These are phyloP conservation scores for Lachnellula occidentalis DNA, from an alignment of 2,329 filamentous ascomycete genomes.

Conservation along the genomic window DNA sequence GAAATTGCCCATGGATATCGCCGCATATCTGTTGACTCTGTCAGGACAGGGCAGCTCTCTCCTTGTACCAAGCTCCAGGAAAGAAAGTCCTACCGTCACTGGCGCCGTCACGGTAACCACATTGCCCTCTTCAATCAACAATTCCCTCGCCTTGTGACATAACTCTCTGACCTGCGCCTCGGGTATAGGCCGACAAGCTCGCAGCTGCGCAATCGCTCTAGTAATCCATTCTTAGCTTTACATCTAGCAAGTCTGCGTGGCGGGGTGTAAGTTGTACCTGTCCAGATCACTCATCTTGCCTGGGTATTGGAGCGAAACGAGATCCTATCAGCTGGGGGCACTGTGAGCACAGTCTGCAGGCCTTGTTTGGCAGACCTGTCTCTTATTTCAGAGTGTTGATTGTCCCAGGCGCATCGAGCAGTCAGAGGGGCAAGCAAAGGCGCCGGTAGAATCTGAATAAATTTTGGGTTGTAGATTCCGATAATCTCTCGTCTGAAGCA, in stretches of 20 bases:
- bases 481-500: neutral
- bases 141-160: slow-evolving; percentile 93
- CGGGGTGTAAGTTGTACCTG: slow-evolving; percentile 49
- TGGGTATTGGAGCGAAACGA: neutral
- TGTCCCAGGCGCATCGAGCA: slow-evolving; percentile 19
- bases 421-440: slow-evolving; percentile 4
- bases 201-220: slow-evolving; percentile 91
- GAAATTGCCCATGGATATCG: slow-evolving; percentile 95
- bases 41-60: slow-evolving; percentile 11
- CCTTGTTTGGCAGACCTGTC: neutral
- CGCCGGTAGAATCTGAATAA: neutral
- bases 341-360: neutral
- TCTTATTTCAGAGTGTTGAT: slow-evolving; percentile 1
- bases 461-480: neutral
- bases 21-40: slow-evolving; percentile 69
- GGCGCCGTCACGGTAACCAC: slow-evolving; percentile 93
- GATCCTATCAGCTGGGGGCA: neutral
- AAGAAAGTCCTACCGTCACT: slow-evolving; percentile 61
- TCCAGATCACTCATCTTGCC: slow-evolving; percentile 84
- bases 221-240: slow-evolving; percentile 15
- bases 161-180: slow-evolving; percentile 93
- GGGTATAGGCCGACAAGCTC: slow-evolving; percentile 92
- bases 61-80: neutral
- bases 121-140: slow-evolving; percentile 95
- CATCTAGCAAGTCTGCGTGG: neutral